Percentiles rank a stretch among this genome's conserved stretches.
phyloP scores from a whole-genome alignment of 305 asterid species.

The Caryopteris hybrid region DNA sequence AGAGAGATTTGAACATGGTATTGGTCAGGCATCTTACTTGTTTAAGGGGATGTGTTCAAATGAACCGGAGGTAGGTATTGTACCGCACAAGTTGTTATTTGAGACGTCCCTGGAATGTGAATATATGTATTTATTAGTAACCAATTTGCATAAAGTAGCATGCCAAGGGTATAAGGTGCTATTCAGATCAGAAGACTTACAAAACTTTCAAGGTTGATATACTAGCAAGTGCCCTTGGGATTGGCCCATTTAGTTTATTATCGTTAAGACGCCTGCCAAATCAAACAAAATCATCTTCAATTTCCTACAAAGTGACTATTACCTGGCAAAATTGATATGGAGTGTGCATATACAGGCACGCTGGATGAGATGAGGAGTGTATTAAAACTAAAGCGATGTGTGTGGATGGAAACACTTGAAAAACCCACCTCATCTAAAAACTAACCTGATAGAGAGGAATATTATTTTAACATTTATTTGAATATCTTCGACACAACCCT shows the following conservation, averaged over 20 bases:
- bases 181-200: slow-evolving; percentile 39
- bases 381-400: neutral
- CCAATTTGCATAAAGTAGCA: neutral
- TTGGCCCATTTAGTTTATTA: slow-evolving; percentile 55
- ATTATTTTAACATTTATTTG: neutral
- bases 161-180: neutral
- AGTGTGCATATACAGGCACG: no score
- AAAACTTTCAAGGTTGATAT: slow-evolving; percentile 66
- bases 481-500: no score
- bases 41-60: slow-evolving; percentile 65
- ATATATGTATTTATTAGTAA: neutral
- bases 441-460: neutral
- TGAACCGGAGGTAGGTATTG: slow-evolving; percentile 66
- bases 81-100: slow-evolving; percentile 65
- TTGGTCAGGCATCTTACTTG: slow-evolving; percentile 42
- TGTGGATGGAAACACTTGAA: no score
- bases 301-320: neutral
- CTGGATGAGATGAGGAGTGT: neutral
- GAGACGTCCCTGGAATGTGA: slow-evolving; percentile 63
- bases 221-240: slow-evolving; percentile 52
- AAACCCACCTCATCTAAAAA: neutral
- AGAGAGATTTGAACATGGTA: neutral
- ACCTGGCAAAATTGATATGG: neutral
- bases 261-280: slow-evolving; percentile 73
- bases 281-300: slow-evolving; percentile 12